A percentile compares a stretch with the other conserved stretches of the same genome.
phyloP scores from a whole-genome alignment of 306 rosid species.

The Citrullus colocynthis region DNA sequence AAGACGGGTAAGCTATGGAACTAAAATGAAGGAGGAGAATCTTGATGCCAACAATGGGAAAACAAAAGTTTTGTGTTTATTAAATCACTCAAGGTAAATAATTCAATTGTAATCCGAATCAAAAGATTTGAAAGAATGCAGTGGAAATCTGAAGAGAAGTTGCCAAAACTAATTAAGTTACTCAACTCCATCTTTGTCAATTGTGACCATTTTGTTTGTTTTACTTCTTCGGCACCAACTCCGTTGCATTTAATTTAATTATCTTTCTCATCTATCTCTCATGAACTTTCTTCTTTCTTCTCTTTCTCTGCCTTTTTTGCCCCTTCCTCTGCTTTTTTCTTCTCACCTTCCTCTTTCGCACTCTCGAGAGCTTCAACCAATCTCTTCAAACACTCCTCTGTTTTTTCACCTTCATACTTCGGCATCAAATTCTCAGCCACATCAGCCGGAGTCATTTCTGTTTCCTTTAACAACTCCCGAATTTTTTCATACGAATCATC shows the following conservation, averaged over 20 bases:
- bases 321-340: conserved; percentile 19
- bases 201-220: neutral
- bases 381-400: conserved; percentile 18
- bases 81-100: too few relatives aligned
- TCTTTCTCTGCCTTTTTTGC: neutral
- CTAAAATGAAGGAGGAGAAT: too few relatives aligned
- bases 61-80: too few relatives aligned
- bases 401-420: conserved; percentile 20
- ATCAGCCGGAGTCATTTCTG: conserved; percentile 62
- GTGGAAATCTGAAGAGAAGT: too few relatives aligned
- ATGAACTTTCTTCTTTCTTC: neutral
- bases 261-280: neutral
- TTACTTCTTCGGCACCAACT: neutral
- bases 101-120: too few relatives aligned
- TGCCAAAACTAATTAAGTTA: neutral
- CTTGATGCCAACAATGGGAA: too few relatives aligned
- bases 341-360: conserved; percentile 21
- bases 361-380: conserved; percentile 45
- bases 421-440: conserved; percentile 86
- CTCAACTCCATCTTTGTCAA: neutral
- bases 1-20: too few relatives aligned
- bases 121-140: too few relatives aligned
- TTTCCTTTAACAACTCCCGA: conserved; percentile 19
- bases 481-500: conserved; percentile 30
- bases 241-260: neutral